Conservation (phyloP, 176 grass and related monocot species). For the Oryza longistaminata region DNA sequence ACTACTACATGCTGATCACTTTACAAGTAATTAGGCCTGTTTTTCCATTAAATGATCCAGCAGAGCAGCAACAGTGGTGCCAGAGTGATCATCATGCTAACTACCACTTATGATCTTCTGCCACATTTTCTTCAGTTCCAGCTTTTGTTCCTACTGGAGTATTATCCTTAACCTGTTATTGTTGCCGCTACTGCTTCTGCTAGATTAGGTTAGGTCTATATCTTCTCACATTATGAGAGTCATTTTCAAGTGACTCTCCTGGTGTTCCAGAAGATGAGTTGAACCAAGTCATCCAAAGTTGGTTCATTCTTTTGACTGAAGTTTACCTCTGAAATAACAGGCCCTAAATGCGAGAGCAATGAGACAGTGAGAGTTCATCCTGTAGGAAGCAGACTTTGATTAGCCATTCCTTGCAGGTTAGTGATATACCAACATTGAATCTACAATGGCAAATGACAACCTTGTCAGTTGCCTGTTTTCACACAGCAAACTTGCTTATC, state of each 20-base stretch:
- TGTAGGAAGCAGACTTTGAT: neutral
- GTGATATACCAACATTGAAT: neutral
- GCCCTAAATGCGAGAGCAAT: neutral
- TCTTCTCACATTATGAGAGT: neutral
- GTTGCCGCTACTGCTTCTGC: neutral
- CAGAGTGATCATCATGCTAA: neutral
- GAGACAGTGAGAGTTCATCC: neutral
- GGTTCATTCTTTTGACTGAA: neutral
- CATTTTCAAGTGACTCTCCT: neutral
- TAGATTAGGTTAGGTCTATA: neutral
- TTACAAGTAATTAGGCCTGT: slow-evolving; percentile 31
- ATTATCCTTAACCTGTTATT: neutral
- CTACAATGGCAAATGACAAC: neutral
- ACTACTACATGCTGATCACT: neutral
- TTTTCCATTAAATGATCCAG: slow-evolving; percentile 10
- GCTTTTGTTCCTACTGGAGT: neutral
- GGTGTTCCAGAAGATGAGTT: neutral
- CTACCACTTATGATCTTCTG: neutral
- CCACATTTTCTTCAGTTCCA: slow-evolving; percentile 16
- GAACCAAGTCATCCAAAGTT: neutral
- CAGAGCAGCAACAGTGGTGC: neutral
- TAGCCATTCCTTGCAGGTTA: neutral
- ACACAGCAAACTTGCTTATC: neutral
- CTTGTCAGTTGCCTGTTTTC: neutral
- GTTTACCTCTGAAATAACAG: neutral